phyloP scores from a whole-genome alignment of 257 asterid species.

The Fraxinus anomala region DNA sequence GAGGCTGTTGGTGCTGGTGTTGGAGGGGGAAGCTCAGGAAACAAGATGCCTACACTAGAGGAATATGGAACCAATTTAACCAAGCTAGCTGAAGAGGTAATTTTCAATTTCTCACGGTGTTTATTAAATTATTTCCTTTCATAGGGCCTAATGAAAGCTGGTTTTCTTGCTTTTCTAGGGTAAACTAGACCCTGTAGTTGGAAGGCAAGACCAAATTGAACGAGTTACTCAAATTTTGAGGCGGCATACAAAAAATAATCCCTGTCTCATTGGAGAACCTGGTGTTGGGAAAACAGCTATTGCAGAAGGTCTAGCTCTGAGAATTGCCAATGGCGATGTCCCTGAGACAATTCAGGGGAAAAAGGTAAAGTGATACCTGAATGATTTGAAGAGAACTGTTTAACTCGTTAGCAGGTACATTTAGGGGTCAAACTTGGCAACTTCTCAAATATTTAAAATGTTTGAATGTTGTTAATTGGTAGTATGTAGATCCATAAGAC shows the following conservation, averaged over 20 bases:
- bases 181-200: slow-evolving; percentile 93
- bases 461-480: neutral
- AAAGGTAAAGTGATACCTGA: slow-evolving; percentile 52
- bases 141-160: slow-evolving; percentile 19
- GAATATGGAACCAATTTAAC: slow-evolving; percentile 79
- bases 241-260: slow-evolving; percentile 89
- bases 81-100: slow-evolving; percentile 90
- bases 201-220: slow-evolving; percentile 87
- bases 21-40: slow-evolving; percentile 76
- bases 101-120: slow-evolving; percentile 12
- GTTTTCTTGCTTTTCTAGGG: slow-evolving; percentile 55
- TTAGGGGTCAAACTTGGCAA: neutral
- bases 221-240: slow-evolving; percentile 97
- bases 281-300: slow-evolving; percentile 99
- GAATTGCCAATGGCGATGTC: slow-evolving; percentile 90
- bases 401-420: neutral
- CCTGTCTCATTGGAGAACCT: slow-evolving; percentile 98
- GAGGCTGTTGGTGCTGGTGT: slow-evolving; percentile 83
- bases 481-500: neutral
- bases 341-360: slow-evolving; percentile 96
- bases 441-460: neutral
- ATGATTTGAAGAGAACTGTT: slow-evolving; percentile 2
- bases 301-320: slow-evolving; percentile 95
- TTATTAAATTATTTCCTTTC: neutral
- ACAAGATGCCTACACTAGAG: slow-evolving; percentile 76